Evolutionary conservation across 2,329 filamentous ascomycete genomes (phyloP).

Genomic region (Aureobasidium sp.): DNA sequence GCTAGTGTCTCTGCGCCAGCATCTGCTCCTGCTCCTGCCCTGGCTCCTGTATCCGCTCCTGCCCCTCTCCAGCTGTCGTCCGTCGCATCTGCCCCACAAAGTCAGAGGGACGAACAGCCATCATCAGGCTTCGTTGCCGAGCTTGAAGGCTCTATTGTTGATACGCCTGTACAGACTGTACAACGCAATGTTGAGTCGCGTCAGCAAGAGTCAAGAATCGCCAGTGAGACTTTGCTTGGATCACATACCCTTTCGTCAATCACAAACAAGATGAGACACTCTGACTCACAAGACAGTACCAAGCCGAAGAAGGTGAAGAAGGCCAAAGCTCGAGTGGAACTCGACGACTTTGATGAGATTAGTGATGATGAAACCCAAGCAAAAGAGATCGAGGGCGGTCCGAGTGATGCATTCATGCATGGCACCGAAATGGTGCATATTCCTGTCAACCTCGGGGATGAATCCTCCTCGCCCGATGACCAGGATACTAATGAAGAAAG

Average conservation of each 20-base stretch:
- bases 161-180: conserved; percentile 29
- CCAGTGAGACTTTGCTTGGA: conserved; percentile 6
- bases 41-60: neutral
- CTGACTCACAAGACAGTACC: conserved; percentile 28
- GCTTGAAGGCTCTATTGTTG: conserved; percentile 30
- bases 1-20: neutral
- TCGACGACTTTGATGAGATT: conserved; percentile 63
- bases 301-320: conserved; percentile 52
- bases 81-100: neutral
- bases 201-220: neutral
- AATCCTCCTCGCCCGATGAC: conserved; percentile 4
- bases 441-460: conserved; percentile 19
- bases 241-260: conserved; percentile 26
- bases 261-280: conserved; percentile 38
- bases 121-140: conserved; percentile 28
- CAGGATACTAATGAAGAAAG: conserved; percentile 18
- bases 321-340: conserved; percentile 55
- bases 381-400: conserved; percentile 21
- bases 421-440: conserved; percentile 32
- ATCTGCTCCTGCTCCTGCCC: conserved; percentile 7
- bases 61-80: neutral
- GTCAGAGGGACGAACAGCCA: neutral
- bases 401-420: conserved; percentile 28
- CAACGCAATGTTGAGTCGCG: conserved; percentile 24
- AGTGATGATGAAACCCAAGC: conserved; percentile 32